phyloP scores from a whole-genome alignment of 2,329 filamentous ascomycete genomes.

The Aureobasidium sp. region DNA sequence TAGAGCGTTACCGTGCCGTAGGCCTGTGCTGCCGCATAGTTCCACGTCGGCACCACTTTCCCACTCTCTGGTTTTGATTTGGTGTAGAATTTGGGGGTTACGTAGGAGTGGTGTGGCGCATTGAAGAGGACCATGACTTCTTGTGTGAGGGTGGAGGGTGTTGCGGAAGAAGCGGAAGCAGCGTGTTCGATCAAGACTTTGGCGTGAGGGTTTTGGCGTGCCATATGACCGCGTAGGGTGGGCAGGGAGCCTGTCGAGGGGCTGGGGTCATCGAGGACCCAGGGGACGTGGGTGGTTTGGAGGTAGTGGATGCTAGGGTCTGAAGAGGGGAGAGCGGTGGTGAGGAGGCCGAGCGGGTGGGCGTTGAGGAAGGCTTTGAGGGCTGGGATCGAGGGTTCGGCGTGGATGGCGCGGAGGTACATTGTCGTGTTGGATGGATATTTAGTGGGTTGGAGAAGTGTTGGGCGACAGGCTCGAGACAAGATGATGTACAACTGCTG shows the following conservation, averaged over 20 bases:
- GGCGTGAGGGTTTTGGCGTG: constrained; percentile 53
- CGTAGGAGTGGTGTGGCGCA: constrained; percentile 50
- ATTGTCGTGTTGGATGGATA: constrained; percentile 30
- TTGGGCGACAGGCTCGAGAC: background rate
- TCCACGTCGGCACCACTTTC: constrained; percentile 64
- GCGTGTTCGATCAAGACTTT: constrained; percentile 48
- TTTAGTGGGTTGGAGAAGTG: background rate
- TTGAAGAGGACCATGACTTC: constrained; percentile 59
- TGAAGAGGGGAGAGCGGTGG: constrained; percentile 48
- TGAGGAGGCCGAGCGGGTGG: constrained; percentile 54
- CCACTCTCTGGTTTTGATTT: constrained; percentile 55
- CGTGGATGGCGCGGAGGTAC: constrained; percentile 49
- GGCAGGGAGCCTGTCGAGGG: constrained; percentile 28
- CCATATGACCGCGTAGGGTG: constrained; percentile 52
- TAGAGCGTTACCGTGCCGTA: constrained; percentile 51
- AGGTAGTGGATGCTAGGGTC: constrained; percentile 37
- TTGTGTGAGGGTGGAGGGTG: constrained; percentile 28
- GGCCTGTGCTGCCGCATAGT: constrained; percentile 56
- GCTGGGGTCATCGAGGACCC: constrained; percentile 36
- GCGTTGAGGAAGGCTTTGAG: constrained; percentile 45
- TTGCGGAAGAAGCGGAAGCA: constrained; percentile 14
- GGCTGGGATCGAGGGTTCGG: constrained; percentile 40
- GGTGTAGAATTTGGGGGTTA: constrained; percentile 60
- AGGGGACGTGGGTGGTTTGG: constrained; percentile 54
- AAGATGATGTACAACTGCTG: background rate